Evolutionary conservation across 179 eudicot genomes (phyloP), one percentile per base, ranked within the genome.

Genomic region (Vitellaria paradoxa): DNA sequence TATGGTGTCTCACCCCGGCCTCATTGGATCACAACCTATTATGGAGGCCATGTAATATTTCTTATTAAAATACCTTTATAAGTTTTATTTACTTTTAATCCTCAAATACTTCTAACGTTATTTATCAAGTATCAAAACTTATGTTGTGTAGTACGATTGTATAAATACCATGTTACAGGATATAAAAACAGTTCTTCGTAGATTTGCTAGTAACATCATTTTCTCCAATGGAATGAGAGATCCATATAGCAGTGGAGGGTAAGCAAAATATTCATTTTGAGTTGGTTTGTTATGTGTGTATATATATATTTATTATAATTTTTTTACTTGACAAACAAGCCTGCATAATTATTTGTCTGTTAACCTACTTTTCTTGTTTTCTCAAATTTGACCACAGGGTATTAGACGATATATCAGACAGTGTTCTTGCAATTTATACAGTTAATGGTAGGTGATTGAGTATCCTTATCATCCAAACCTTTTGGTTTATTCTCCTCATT

Each of bases 211-310:
- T 82, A 91, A 91, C 80, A 89, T 91, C 37, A 91, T 91, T 26
- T 91, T 89, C 79, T 86, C 91, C 60, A 91, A 89, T 68, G 92
- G 95, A 13, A 80, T 91, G 6, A 77, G 83, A 78, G 92, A 91
- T 85, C 92, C 91, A 26, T 91, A 83, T 52, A 87, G 95, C 17
- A 80, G 83, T 53, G 93, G 79, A 21, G 93, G 96, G 96, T 91
- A 88, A 67, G 40, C 5, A 6, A 42, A 65, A n/a, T 18, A 26
- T 40, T 15, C 26, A 23, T 52, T 74, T n/a, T n/a, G n/a, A n/a
- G n/a, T n/a, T n/a, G n/a, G n/a, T n/a, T n/a, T n/a, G n/a, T n/a
- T n/a, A n/a, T n/a, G n/a, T n/a, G n/a, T n/a, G n/a, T n/a, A n/a
- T 30, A 30, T 17, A 40, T 42, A 40, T 30, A 30, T 30, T 30